Evolutionary conservation across 2,329 filamentous ascomycete species (phyloP).

Genomic region (Pseudocercospora ulei): DNA sequence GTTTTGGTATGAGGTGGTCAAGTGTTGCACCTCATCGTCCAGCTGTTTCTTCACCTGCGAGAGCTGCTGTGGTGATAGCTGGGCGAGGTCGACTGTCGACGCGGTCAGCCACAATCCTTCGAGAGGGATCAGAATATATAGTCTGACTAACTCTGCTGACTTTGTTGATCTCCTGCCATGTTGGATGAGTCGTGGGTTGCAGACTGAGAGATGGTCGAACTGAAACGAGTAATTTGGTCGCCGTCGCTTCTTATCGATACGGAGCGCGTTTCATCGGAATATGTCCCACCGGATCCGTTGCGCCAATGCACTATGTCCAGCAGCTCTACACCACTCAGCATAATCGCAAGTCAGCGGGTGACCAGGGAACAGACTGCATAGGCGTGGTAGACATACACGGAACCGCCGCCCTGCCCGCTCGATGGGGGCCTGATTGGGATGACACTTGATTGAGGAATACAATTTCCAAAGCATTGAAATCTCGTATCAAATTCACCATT

Average conservation of each 20-base stretch:
- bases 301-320: too few relatives aligned
- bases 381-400: too few relatives aligned
- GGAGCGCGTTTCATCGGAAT: too few relatives aligned
- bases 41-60: conserved; percentile 89
- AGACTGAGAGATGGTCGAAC: too few relatives aligned
- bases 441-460: conserved; percentile 1
- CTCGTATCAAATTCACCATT: too few relatives aligned
- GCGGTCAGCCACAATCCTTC: conserved; percentile 12
- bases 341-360: too few relatives aligned
- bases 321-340: too few relatives aligned
- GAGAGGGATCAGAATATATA: background rate
- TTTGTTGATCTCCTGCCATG: conserved; percentile 18
- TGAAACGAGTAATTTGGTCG: too few relatives aligned
- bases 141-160: conserved; percentile 25
- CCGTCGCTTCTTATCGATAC: too few relatives aligned
- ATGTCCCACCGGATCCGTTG: too few relatives aligned
- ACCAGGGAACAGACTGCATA: too few relatives aligned
- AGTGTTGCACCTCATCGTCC: conserved; percentile 89
- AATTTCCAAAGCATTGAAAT: background rate
- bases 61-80: conserved; percentile 74
- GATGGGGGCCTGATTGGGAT: background rate
- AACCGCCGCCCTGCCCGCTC: conserved; percentile 4
- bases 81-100: conserved; percentile 56
- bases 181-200: too few relatives aligned
- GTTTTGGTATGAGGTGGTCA: conserved; percentile 81